phyloP scores from a whole-genome alignment of 176 grass and related monocot species.

The Triticum monococcum region DNA sequence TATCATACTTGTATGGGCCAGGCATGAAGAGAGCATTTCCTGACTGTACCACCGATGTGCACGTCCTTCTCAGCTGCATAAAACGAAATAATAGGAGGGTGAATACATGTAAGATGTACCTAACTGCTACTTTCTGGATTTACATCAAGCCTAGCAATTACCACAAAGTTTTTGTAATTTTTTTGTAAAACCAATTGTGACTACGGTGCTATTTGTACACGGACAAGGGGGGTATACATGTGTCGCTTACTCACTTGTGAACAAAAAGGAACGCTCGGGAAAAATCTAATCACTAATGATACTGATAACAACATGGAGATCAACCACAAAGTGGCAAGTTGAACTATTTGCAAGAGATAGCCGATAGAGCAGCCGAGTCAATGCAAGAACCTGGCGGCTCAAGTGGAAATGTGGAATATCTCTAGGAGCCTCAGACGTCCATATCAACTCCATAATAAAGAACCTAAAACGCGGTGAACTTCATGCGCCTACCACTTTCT shows the following conservation, averaged over 20 bases:
- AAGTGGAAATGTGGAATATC: not conserved
- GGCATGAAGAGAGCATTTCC: slow-evolving; percentile 4
- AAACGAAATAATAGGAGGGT: not conserved
- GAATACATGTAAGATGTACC: not conserved
- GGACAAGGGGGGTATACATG: not conserved
- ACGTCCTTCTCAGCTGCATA: not conserved
- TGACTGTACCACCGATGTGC: not conserved
- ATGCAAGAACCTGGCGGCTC: not conserved
- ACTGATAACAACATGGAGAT: not conserved
- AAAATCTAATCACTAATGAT: not conserved
- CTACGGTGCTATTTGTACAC: not conserved
- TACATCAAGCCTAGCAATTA: no score
- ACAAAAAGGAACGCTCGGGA: not conserved
- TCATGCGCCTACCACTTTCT: not conserved
- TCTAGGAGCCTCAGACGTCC: not conserved
- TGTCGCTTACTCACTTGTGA: not conserved
- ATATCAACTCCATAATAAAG: not conserved
- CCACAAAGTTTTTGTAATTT: no score
- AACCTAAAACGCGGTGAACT: not conserved
- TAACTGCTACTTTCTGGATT: not conserved
- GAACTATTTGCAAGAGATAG: not conserved
- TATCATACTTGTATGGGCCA: slow-evolving; percentile 15
- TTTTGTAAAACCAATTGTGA: not conserved
- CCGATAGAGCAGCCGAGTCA: not conserved
- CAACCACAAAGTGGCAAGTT: not conserved